Evolutionary conservation across 495 filamentous ascomycete genomes (phyloP).

Genomic region (Glarea lozoyensis): DNA sequence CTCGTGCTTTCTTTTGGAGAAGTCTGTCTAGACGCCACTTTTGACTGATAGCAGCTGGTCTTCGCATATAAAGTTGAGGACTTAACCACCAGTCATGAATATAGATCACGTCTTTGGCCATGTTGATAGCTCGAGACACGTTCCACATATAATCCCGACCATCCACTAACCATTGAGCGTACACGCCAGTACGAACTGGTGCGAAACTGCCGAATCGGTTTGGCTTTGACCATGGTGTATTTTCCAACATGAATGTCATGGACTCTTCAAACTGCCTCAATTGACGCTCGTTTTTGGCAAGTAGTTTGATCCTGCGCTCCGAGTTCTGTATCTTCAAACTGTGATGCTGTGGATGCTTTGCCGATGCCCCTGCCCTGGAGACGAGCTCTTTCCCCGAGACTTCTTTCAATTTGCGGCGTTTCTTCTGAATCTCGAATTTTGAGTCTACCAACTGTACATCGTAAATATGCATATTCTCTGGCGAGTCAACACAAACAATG

Average conservation of each 20-base stretch:
- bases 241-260: constrained; percentile 71
- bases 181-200: constrained; percentile 74
- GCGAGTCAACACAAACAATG: constrained; percentile 93
- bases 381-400: constrained; percentile 50
- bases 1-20: constrained; percentile 84
- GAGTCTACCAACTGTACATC: constrained; percentile 94
- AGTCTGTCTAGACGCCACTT: constrained; percentile 96
- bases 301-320: constrained; percentile 81
- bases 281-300: constrained; percentile 84
- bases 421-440: constrained; percentile 65
- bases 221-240: constrained; percentile 67
- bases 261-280: constrained; percentile 90
- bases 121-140: constrained; percentile 91
- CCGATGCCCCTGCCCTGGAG: constrained; percentile 23
- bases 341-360: constrained; percentile 72
- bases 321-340: constrained; percentile 74
- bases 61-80: constrained; percentile 91
- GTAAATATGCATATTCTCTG: constrained; percentile 97
- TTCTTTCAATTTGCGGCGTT: constrained; percentile 47
- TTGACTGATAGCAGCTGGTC: constrained; percentile 92
- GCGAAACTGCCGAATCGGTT: constrained; percentile 94
- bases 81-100: constrained; percentile 99
- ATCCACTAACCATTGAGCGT: constrained; percentile 96
- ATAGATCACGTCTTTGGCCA: constrained; percentile 97
- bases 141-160: constrained; percentile 99